Evolutionary conservation across 108 stramenopile species (phyloP).

Genomic region (Asterionellopsis glacialis): DNA sequence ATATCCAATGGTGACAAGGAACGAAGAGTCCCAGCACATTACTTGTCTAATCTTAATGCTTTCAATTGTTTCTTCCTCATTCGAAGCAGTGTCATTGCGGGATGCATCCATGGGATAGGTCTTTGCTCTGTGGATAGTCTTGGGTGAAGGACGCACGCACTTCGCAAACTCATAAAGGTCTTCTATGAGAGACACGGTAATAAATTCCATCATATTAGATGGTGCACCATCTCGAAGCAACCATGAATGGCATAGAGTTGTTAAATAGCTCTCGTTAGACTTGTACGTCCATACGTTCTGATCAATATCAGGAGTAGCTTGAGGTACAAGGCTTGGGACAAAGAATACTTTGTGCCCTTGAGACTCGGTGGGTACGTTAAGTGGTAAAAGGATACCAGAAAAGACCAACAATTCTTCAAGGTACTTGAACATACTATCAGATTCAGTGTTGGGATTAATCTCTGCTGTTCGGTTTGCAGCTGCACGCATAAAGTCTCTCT

Average conservation of each 20-base stretch:
- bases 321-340: conserved; percentile 61
- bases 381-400: conserved; percentile 64
- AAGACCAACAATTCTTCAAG: conserved; percentile 58
- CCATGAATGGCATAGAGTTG: conserved; percentile 50
- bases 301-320: conserved; percentile 22
- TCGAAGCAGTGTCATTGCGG: conserved; percentile 14
- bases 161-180: conserved; percentile 56
- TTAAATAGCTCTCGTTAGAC: conserved; percentile 56
- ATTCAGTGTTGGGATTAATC: conserved; percentile 25
- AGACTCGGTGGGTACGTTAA: conserved; percentile 38
- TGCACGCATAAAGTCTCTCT: conserved; percentile 68
- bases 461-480: conserved; percentile 57
- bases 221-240: conserved; percentile 69
- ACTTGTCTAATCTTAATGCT: conserved; percentile 58
- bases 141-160: conserved; percentile 5
- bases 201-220: conserved; percentile 55
- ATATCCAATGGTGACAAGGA: conserved; percentile 59
- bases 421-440: conserved; percentile 61
- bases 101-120: conserved; percentile 29
- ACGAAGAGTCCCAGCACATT: conserved; percentile 57
- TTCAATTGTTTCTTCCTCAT: conserved; percentile 23
- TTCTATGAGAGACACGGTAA: conserved; percentile 53
- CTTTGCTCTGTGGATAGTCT: conserved; percentile 4
- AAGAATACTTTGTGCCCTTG: conserved; percentile 48
- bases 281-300: conserved; percentile 74